These are phyloP conservation scores for Cyberlindnera lachancei DNA, from an alignment of 805 yeast species.

Conservation along the genomic window DNA sequence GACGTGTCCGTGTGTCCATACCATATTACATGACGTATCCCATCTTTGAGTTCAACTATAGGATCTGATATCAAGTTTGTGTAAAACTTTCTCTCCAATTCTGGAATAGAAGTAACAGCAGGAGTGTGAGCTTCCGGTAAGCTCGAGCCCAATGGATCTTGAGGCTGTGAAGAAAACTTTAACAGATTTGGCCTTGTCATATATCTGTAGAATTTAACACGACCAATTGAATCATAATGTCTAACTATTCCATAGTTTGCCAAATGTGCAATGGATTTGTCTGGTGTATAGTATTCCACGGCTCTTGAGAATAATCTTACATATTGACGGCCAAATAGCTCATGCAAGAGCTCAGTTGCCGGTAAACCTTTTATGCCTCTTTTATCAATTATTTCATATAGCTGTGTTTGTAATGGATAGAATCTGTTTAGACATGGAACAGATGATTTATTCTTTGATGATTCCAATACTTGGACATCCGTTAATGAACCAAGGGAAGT, in stretches of 20 bases:
- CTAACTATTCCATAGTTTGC: slow-evolving; percentile 40
- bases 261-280: slow-evolving; percentile 24
- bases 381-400: slow-evolving; percentile 39
- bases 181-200: slow-evolving; percentile 38
- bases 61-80: slow-evolving; percentile 18
- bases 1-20: slow-evolving; percentile 6
- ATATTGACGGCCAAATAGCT: slow-evolving; percentile 48
- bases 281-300: slow-evolving; percentile 38
- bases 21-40: slow-evolving; percentile 10
- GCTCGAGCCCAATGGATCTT: slow-evolving; percentile 22
- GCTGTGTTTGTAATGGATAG: slow-evolving; percentile 60
- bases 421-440: slow-evolving; percentile 36
- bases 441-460: slow-evolving; percentile 5
- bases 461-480: slow-evolving; percentile 13
- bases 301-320: slow-evolving; percentile 43
- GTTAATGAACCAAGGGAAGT: slow-evolving; percentile 12
- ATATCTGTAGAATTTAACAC: slow-evolving; percentile 64
- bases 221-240: slow-evolving; percentile 67
- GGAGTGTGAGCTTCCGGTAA: slow-evolving; percentile 17
- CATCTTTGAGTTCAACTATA: slow-evolving; percentile 3
- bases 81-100: slow-evolving; percentile 20
- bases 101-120: slow-evolving; percentile 8
- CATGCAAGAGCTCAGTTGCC: slow-evolving; percentile 43
- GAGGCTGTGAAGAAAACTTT: slow-evolving; percentile 22
- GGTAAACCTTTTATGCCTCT: slow-evolving; percentile 47